phyloP scores from a whole-genome alignment of 2,329 filamentous ascomycete genomes.

The Neonectria ditissima region DNA sequence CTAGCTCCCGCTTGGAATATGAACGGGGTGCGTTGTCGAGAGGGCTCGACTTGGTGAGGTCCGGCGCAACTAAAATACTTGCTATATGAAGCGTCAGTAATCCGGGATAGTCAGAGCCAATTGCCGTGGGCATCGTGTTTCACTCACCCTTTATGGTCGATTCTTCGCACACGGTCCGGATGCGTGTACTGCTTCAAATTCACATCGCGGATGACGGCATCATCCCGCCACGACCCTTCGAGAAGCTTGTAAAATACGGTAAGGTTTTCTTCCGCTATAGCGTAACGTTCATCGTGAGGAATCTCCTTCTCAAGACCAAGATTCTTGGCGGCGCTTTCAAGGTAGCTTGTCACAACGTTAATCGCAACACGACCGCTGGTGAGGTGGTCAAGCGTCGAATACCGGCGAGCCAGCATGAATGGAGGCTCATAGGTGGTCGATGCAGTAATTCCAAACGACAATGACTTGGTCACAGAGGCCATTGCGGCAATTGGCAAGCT shows the following conservation, averaged over 20 bases:
- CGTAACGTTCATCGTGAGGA: slow-evolving; percentile 62
- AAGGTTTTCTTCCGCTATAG: slow-evolving; percentile 60
- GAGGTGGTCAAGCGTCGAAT: slow-evolving; percentile 52
- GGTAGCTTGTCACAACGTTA: slow-evolving; percentile 64
- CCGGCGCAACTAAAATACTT: slow-evolving; percentile 49
- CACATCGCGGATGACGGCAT: slow-evolving; percentile 46
- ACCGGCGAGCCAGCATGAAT: slow-evolving; percentile 49
- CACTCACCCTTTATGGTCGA: slow-evolving; percentile 48
- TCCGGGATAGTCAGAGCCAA: too few species aligned
- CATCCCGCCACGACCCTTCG: slow-evolving; percentile 63
- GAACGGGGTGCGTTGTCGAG: slow-evolving; percentile 60
- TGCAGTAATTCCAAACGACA: slow-evolving; percentile 53
- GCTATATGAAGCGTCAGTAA: not conserved
- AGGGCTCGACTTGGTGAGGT: slow-evolving; percentile 58
- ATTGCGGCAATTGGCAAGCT: slow-evolving; percentile 55
- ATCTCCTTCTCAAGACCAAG: slow-evolving; percentile 58
- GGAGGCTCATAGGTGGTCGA: slow-evolving; percentile 52
- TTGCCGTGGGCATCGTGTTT: too few species aligned
- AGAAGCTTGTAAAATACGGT: slow-evolving; percentile 60
- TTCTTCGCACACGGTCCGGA: slow-evolving; percentile 50
- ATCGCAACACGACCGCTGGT: slow-evolving; percentile 54
- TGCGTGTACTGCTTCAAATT: slow-evolving; percentile 47
- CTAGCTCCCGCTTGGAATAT: slow-evolving; percentile 60
- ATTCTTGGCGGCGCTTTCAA: slow-evolving; percentile 60
- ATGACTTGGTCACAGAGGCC: slow-evolving; percentile 58